A percentile compares a stretch with the other conserved stretches of the same genome.
Conservation (phyloP, 257 asterid species). For the Paulownia fortunei region DNA sequence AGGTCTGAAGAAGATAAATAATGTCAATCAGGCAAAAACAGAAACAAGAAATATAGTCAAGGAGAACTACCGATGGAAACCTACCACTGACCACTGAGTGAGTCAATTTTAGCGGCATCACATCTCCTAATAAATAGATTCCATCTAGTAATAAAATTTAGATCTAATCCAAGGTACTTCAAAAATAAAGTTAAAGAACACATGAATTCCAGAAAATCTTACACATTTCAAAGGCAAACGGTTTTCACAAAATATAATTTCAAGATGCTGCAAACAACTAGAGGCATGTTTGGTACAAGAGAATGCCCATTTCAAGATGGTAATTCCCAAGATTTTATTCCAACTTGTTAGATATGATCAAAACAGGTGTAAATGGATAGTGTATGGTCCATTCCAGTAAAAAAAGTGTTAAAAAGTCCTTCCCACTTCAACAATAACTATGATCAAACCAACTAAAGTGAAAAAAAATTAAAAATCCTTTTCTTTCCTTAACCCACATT, state of each 20-base stretch:
- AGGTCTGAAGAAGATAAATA: conserved; percentile 52
- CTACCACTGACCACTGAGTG: not conserved
- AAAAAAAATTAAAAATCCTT: not conserved
- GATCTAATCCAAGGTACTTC: not conserved
- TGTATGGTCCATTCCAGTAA: not conserved
- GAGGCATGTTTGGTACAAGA: conserved; percentile 1
- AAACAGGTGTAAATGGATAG: conserved; percentile 4
- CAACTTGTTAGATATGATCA: conserved; percentile 1
- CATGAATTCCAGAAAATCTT: not conserved
- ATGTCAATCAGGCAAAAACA: conserved; percentile 28
- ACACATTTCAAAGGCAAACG: not conserved
- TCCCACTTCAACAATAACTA: not conserved
- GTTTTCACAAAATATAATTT: not conserved
- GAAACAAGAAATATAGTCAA: not conserved
- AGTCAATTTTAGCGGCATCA: not conserved
- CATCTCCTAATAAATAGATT: not conserved
- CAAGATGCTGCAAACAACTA: conserved; percentile 14
- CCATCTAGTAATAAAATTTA: conserved; percentile 2
- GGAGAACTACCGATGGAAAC: not conserved
- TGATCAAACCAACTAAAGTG: not conserved
- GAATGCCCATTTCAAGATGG: not conserved
- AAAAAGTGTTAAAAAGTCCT: not conserved
- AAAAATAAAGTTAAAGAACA: not conserved
- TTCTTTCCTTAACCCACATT: not conserved
- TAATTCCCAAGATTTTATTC: not conserved